phyloP scores from a whole-genome alignment of 2,329 filamentous ascomycete species.

The Alternaria rosae region DNA sequence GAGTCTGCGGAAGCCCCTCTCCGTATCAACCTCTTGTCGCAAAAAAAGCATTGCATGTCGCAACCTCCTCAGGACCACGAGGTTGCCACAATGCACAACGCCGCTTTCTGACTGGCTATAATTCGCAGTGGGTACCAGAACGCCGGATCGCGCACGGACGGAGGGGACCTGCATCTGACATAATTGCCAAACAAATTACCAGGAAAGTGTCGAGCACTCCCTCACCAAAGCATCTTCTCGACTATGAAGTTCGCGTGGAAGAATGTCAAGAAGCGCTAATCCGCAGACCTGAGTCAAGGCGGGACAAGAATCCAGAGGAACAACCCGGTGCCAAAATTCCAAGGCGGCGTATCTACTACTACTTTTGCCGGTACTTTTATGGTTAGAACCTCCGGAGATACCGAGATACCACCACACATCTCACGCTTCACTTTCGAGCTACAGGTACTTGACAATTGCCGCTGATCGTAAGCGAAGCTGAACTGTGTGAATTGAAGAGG shows the following conservation, averaged over 20 bases:
- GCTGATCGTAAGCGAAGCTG: constrained; percentile 5
- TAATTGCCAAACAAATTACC: constrained; percentile 7
- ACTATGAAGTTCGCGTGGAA: constrained; percentile 6
- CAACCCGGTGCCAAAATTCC: constrained; percentile 1
- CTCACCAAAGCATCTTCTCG: not conserved
- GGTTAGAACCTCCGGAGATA: constrained; percentile 18
- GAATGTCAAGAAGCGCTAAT: constrained; percentile 5
- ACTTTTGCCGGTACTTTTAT: constrained; percentile 16
- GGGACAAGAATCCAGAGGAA: constrained; percentile 8
- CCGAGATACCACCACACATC: constrained; percentile 14
- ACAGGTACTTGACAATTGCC: not conserved
- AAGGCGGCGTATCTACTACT: constrained; percentile 6
- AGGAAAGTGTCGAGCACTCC: not conserved
- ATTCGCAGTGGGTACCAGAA: constrained; percentile 5
- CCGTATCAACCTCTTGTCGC: constrained; percentile 18
- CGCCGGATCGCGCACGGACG: constrained; percentile 19
- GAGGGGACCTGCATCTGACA: constrained; percentile 30
- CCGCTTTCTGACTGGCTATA: constrained; percentile 19
- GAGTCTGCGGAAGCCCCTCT: constrained; percentile 31
- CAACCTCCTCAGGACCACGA: constrained; percentile 24
- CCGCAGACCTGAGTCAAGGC: not conserved
- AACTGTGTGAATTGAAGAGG: not conserved
- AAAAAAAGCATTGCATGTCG: constrained; percentile 15
- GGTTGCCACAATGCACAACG: constrained; percentile 21
- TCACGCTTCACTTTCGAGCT: constrained; percentile 3